Evolutionary conservation across 2,329 filamentous ascomycete species (phyloP), one percentile per base, ranked within the genome.

Genomic region (Cercospora zeae-maydis): DNA sequence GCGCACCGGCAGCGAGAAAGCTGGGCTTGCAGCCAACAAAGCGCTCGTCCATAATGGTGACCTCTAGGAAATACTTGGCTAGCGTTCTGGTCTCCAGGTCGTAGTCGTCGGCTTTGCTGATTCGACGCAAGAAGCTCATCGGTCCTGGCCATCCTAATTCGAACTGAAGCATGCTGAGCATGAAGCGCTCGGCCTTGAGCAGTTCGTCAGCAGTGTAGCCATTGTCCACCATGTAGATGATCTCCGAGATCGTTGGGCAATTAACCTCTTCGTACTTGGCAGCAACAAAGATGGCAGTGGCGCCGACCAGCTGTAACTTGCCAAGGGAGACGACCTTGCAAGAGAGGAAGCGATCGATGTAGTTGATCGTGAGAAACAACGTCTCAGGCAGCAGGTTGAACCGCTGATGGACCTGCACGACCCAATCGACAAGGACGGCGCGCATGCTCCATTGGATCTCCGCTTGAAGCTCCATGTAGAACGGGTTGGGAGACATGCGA

Each of bases 401-500:
- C 36, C 95, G 91, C 70, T 88, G 86, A 76, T 99, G 95, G 31
- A 99, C 95, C 76, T 99, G 93, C 52, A 98, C 90, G 47, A 99
- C 83, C 95, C 95, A 99, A 77, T 98, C 95, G 88, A 99, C 96
- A 59, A 99, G 83, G 21, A 98, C 92, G 5, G 92, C 89, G 52
- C 95, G 91, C 95, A 98, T 99, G 2, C 93, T 96, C 95, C 95
- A 99, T 75, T 96, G 91, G 62, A 99, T 96, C 77, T 98, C 93
- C 14, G 89, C 88, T 76, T 99, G 95, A 69, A 90, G 88, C 66
- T 96, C 92, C 93, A 99, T 99, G 82, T 99, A 99, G 75, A 95
- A 86, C 3, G 92, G 83, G 72, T 95, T 93, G 1, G 95, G 95
- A 42, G 93, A 82, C 86, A 97, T 90, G 70, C 87, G 75, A 83